Base-by-base conservation (phyloP, 306 rosid species). In the Purshia tridentata region DNA sequence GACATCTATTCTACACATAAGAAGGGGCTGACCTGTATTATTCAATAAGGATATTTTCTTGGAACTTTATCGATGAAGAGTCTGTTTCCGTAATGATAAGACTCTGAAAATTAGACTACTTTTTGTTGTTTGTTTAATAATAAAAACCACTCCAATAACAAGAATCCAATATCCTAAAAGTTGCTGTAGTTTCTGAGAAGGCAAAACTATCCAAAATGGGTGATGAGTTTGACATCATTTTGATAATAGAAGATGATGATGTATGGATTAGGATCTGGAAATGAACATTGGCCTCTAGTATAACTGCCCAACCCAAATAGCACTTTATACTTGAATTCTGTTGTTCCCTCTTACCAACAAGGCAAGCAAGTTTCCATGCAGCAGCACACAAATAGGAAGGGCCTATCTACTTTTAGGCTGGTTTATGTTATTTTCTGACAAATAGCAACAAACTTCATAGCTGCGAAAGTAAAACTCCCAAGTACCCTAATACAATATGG, bases 361-460 rank as follows among this genome's bases (percentile, higher is more conserved):
- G 39, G 40, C 19, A 72, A 56, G 63, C 69, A n/a, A 68, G 11
- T 68, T 70, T 39, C 45, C 54, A 19, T 6, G 59, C 68, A 46
- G 54, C 51, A 40, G 1, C 2, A 29, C 35, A 29, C 35, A 29
- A 1, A 2, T 29, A 29, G 2, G 2, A 29, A 29, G 35, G 35
- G 2, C 35, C 35, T 29, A 29, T 29, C 35, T 29, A 29, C 35
- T 29, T 29, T 29, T 22, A 8, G 19, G 8, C 54, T 12, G 54
- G 14, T 12, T 12, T 13, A 50, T 15, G 18, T 50, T n/a, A 15
- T 29, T 29, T 29, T 29, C 35, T 2, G 35, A 29, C 35, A 1
- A 14, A 50, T 15, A 12, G 65, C 65, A 59, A 59, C 29, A 35
- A 40, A 13, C 62, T 69, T 35, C 0, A 29, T 29, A 29, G 35